Evolutionary conservation across 768 basidiomycete species (phyloP).

Genomic region (Leccinum disarticulatum): DNA sequence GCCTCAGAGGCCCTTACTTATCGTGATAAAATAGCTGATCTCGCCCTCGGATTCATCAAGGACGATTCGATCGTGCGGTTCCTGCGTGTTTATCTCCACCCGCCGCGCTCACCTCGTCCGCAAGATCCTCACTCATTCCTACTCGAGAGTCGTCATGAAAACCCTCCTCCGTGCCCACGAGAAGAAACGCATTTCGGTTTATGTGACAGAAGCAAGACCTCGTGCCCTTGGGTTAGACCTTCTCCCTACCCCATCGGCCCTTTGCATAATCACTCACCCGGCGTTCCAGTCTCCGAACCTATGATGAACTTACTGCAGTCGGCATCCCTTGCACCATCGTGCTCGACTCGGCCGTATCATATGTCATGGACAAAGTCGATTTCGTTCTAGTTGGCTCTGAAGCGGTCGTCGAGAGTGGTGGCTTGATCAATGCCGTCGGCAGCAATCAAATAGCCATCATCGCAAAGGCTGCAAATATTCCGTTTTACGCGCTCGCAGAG

Average conservation of each 20-base stretch:
- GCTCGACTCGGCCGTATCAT: conserved; percentile 94
- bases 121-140: conserved; percentile 95
- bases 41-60: conserved; percentile 89
- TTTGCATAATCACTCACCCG: conserved; percentile 6
- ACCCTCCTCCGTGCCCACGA: conserved; percentile 88
- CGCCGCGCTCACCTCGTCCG: conserved; percentile 12
- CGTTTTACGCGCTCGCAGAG: conserved; percentile 94
- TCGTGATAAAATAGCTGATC: conserved; percentile 84
- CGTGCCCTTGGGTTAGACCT: conserved; percentile 76
- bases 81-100: conserved; percentile 17
- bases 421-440: conserved; percentile 88
- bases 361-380: conserved; percentile 95
- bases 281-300: conserved; percentile 77
- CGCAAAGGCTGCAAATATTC: conserved; percentile 91
- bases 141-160: conserved; percentile 94
- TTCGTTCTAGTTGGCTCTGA: conserved; percentile 96
- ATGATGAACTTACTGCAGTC: conserved; percentile 79
- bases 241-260: neutral
- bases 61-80: conserved; percentile 82
- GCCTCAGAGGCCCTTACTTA: conserved; percentile 78
- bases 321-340: conserved; percentile 95
- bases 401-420: conserved; percentile 96
- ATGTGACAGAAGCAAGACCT: conserved; percentile 95
- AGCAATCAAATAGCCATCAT: conserved; percentile 97
- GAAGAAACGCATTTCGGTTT: conserved; percentile 93